Base-by-base conservation (phyloP, 2,329 filamentous ascomycete genomes). In the Microdochium trichocladiopsis region DNA sequence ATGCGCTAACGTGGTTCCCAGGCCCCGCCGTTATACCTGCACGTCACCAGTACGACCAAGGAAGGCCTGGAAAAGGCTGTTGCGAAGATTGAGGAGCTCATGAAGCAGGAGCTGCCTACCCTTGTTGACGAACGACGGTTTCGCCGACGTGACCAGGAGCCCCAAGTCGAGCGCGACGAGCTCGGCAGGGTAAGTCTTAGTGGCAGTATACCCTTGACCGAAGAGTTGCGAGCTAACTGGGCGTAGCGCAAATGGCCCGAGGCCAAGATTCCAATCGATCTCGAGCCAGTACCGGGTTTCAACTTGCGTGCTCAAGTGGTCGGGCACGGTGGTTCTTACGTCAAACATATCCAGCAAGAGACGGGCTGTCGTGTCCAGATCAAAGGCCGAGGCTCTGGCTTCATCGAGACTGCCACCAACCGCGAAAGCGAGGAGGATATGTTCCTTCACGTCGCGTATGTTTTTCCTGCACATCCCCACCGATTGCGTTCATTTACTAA, bases 201-300 rank as follows among this genome's bases (percentile, higher is more conserved):
- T 21, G 4, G 16, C 16, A 22, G 22, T 4, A 3, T 45, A 41
- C 41, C n/a, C 18, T 5, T 4, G 12, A 3, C 9, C 16, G 21
- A 10, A 45, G 4, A 6, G n/a, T 16, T 12, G 25, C 24, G 47
- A 45, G n/a, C 55, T 61, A 54, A 64, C 51, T 48, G 36, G 43
- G n/a, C 37, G 28, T 59, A 95, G 90, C 90, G 92, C 60, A 99
- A 97, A 89, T 99, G 94, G 94, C 93, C 94, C 1, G 94, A 97
- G 66, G 91, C 96, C 72, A 90, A 88, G 62, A 95, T 99, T 49
- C 86, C 90, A 1, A 92, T 99, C 60, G 84, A 85, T 56, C 83
- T 99, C 53, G 94, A 97, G 61, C 89, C 93, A 0, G 83, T 97
- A 51, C 90, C 86, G 23, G 94, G 94, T 21, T 99, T 99, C 73